Conservation (phyloP, 768 basidiomycete genomes). For the Dendrothele bispora region DNA sequence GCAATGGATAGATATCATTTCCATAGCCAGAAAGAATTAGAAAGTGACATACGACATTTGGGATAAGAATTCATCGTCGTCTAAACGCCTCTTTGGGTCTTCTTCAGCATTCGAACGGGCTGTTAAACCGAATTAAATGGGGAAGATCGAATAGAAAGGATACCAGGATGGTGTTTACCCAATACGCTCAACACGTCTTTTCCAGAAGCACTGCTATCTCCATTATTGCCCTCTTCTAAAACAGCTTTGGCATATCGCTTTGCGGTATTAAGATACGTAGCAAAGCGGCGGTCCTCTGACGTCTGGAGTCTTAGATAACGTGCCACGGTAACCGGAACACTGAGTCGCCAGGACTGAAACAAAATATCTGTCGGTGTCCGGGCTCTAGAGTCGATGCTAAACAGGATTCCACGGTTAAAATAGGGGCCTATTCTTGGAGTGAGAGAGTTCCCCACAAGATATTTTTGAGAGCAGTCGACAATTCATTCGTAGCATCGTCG, state of each 20-base stretch:
- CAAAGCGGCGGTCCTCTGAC: background rate
- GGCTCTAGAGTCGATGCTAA: background rate
- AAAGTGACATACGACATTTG: constrained; percentile 35
- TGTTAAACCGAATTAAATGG: no score
- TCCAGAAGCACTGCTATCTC: constrained; percentile 19
- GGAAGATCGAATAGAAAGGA: background rate
- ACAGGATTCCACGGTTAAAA: background rate
- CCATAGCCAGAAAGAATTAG: background rate
- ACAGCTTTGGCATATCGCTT: constrained; percentile 29
- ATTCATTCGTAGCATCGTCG: constrained; percentile 3
- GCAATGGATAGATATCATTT: no score
- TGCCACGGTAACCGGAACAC: background rate
- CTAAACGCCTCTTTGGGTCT: constrained; percentile 40
- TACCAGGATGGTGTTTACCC: constrained; percentile 24
- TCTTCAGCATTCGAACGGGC: constrained; percentile 58
- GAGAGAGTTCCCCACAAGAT: constrained; percentile 3
- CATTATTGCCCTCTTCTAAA: constrained; percentile 34
- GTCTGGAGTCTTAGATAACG: background rate
- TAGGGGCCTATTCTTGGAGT: background rate
- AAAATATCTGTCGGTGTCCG: background rate
- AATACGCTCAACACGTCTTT: constrained; percentile 43
- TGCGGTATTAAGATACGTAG: background rate
- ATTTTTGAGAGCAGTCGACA: constrained; percentile 1
- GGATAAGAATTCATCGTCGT: constrained; percentile 46
- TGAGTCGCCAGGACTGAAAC: background rate